Conservation (phyloP, 2,329 filamentous ascomycete species). For the Botryotinia convoluta region DNA sequence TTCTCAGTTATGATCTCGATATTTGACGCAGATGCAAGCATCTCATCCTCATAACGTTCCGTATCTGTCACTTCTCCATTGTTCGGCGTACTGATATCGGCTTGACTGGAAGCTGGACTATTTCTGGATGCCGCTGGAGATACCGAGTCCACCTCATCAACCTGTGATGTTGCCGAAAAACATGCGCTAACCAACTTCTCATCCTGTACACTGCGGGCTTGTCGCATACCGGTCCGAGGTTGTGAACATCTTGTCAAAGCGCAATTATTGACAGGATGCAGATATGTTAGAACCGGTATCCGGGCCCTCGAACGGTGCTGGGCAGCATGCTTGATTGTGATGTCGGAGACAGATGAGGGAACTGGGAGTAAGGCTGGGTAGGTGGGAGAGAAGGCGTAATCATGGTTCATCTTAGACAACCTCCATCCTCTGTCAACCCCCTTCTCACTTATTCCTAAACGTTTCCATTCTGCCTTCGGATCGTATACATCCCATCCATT, state of each 20-base stretch:
- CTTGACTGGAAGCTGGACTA: constrained; percentile 50
- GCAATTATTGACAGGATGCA: constrained; percentile 96
- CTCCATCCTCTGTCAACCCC: constrained; percentile 67
- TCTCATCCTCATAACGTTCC: constrained; percentile 67
- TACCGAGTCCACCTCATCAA: constrained; percentile 31
- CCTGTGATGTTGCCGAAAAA: constrained; percentile 62
- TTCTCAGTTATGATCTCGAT: constrained; percentile 53
- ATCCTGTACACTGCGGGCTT: constrained; percentile 91
- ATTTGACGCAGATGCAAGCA: constrained; percentile 51
- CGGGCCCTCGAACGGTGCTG: constrained; percentile 84
- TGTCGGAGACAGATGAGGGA: constrained; percentile 90
- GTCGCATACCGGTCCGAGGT: constrained; percentile 79
- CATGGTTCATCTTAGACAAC: constrained; percentile 82
- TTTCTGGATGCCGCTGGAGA: constrained; percentile 35
- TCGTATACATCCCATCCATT: constrained; percentile 86
- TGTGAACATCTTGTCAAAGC: constrained; percentile 95
- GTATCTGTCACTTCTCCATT: constrained; percentile 55
- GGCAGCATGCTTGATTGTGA: constrained; percentile 88
- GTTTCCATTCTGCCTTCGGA: constrained; percentile 76
- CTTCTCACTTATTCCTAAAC: constrained; percentile 84
- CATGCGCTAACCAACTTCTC: constrained; percentile 91
- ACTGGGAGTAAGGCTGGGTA: constrained; percentile 86
- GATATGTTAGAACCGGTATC: constrained; percentile 86
- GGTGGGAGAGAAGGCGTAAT: constrained; percentile 88
- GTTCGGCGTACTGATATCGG: constrained; percentile 42